Conservation (phyloP, 768 basidiomycete species). For the Lactarius vividus region DNA sequence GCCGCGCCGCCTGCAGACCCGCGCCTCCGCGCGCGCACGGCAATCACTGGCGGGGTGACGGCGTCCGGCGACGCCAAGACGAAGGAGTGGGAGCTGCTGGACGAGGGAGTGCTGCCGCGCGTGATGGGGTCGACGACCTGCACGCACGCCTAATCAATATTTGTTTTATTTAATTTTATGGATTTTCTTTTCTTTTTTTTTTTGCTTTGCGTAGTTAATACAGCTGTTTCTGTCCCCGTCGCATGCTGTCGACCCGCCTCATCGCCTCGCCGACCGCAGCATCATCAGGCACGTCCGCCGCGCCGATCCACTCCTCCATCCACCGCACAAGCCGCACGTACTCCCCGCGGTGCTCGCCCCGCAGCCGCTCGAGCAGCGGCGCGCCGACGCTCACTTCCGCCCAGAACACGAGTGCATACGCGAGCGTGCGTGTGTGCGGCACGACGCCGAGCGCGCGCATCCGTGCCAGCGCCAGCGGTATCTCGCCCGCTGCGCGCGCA, state of each 20-base stretch:
- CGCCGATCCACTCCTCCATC: constrained; percentile 34
- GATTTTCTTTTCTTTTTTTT: neutral
- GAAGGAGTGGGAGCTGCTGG: constrained; percentile 43
- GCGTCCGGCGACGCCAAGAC: constrained; percentile 1
- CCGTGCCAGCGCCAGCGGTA: constrained; percentile 69
- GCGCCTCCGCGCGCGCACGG: constrained; percentile 17
- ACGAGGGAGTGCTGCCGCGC: neutral
- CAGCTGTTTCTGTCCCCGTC: constrained; percentile 40
- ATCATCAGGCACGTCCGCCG: constrained; percentile 29
- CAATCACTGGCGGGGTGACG: neutral
- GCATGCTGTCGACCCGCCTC: constrained; percentile 19
- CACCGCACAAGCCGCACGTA: constrained; percentile 31
- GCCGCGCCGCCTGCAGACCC: constrained; percentile 17
- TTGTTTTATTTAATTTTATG: constrained; percentile 13
- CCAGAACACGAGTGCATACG: constrained; percentile 66
- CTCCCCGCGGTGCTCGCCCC: constrained; percentile 28
- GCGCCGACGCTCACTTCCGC: constrained; percentile 63
- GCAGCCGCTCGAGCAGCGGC: constrained; percentile 52
- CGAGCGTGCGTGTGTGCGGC: constrained; percentile 56
- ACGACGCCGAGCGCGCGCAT: constrained; percentile 57
- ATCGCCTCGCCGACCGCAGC: constrained; percentile 27
- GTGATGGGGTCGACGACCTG: neutral
- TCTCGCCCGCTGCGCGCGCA: constrained; percentile 49
- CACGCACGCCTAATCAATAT: neutral
- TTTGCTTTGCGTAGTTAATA: too few species aligned